Conservation (phyloP, 192 early-diverging fungal genomes). For the Coemansia sp. region DNA sequence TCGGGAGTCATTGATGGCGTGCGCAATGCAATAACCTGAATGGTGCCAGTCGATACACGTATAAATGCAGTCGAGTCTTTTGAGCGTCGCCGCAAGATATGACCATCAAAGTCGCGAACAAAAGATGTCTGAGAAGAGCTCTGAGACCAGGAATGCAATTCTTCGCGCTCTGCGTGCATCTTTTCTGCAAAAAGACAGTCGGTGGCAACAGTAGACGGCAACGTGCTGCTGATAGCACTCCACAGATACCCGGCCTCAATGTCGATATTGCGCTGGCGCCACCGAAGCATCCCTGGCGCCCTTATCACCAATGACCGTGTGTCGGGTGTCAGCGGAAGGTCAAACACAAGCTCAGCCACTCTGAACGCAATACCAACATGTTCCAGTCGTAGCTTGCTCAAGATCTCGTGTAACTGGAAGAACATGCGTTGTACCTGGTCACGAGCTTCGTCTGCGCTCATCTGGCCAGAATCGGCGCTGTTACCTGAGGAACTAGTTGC, state of each 20-base stretch:
- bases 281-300: constrained; percentile 43
- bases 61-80: constrained; percentile 49
- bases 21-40: constrained; percentile 35
- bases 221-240: constrained; percentile 34
- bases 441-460: constrained; percentile 8
- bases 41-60: constrained; percentile 20
- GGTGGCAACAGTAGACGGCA: constrained; percentile 15
- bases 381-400: constrained; percentile 47
- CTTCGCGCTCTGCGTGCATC: background rate
- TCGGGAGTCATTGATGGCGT: constrained; percentile 49
- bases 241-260: constrained; percentile 43
- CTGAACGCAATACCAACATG: constrained; percentile 36
- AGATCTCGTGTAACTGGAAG: constrained; percentile 42
- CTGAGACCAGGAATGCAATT: constrained; percentile 15
- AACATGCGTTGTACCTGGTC: constrained; percentile 31
- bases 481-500: background rate
- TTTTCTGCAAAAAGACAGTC: constrained; percentile 6
- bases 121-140: constrained; percentile 13
- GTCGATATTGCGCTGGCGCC: constrained; percentile 40
- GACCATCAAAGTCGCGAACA: constrained; percentile 16
- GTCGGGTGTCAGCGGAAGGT: constrained; percentile 40
- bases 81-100: constrained; percentile 13
- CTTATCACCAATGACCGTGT: constrained; percentile 13
- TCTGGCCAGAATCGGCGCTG: background rate
- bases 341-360: constrained; percentile 39